Base-by-base conservation (phyloP, 768 basidiomycete genomes). In the Rhodocollybia butyracea region DNA sequence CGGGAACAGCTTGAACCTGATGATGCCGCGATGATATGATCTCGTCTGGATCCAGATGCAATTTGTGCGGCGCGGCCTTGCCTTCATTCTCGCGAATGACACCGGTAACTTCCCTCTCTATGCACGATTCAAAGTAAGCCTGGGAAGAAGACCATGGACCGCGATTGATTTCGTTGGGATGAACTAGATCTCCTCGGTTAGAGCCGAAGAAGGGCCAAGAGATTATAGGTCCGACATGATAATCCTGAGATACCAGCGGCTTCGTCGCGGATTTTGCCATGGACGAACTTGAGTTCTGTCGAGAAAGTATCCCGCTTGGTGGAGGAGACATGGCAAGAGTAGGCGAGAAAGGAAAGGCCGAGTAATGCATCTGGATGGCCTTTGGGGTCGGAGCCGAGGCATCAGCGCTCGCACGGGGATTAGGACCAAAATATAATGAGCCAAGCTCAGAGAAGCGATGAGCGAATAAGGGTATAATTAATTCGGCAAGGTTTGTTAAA, bases 131-230 rank as follows among this genome's bases (percentile, higher is more conserved):
- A 21, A 91, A 70, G 65, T 94, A 94, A 5, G 73, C 73, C 29
- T 71, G 67, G 2, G 84, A 79, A 4, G 78, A 76, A 2, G 76
- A 56, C 88, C 89, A 93, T 0, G 91, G 91, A 2, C 91, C 90
- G n/a, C 91, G 84, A 62, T 90, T 76, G 32, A 93, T 76, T 60
- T 91, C 88, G 21, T 75, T 70, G 3, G 84, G 85, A 60, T 88
- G 86, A 2, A 68, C 60, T 22, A 90, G 77, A 56, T 89, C 85
- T 30, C 91, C 91, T 38, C 91, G 79, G 59, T 86, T 84, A 3
- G 89, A 87, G 43, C 91, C 91, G 66, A 94, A 94, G 76, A 93
- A 94, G 1, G 91, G 88, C 91, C 91, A 94, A 3, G 90, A 91
- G 47, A 93, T 82, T 63, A 94, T 93, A 7, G 88, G 87, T 3